Conservation (phyloP, 78 protist species). For the Isochrysis galbana region DNA sequence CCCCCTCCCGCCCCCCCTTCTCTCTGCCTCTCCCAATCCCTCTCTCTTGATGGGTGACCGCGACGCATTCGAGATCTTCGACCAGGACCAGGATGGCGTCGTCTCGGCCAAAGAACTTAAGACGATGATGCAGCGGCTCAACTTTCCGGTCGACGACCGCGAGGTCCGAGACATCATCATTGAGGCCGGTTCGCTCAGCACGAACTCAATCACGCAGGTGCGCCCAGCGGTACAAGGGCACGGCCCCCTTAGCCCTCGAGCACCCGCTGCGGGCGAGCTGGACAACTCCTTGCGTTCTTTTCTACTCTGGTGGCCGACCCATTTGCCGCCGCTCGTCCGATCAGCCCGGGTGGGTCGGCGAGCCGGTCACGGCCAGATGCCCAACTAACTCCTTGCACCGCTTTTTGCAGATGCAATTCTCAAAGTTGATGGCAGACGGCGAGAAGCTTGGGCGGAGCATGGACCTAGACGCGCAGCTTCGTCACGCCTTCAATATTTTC, state of each 20-base stretch:
- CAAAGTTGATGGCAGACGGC: not conserved
- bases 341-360: too few species aligned
- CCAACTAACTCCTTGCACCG: not conserved
- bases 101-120: not conserved
- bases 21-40: too few species aligned
- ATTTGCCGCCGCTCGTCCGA: not conserved
- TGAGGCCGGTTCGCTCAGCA: not conserved
- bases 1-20: too few species aligned
- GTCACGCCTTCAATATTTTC: constrained; percentile 74
- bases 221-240: too few species aligned
- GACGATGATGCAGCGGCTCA: not conserved
- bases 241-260: not conserved
- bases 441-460: not conserved
- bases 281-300: not conserved
- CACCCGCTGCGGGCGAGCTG: not conserved
- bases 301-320: not conserved
- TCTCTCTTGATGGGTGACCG: too few species aligned
- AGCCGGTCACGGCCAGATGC: too few species aligned
- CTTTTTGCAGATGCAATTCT: not conserved
- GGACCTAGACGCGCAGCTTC: not conserved
- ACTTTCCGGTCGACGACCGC: not conserved
- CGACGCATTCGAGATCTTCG: not conserved
- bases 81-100: not conserved
- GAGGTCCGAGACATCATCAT: not conserved
- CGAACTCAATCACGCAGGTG: not conserved